A percentile compares a stretch with the other conserved stretches of the same genome.
Conservation (phyloP, 352 stramenopile species). For the Pythium sp. region DNA sequence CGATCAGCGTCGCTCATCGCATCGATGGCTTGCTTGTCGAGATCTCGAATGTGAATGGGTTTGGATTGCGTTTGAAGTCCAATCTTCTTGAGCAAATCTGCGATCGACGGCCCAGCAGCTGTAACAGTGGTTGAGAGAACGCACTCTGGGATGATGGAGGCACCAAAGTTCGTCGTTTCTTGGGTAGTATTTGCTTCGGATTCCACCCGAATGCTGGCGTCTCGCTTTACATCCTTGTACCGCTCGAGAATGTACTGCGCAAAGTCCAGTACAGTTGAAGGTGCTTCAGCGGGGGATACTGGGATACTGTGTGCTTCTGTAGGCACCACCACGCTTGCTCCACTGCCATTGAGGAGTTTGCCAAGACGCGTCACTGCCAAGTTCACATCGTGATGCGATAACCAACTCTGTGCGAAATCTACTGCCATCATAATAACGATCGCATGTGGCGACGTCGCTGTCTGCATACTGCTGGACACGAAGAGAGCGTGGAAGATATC, state of each 20-base stretch:
- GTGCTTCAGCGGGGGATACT: neutral
- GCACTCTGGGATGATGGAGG: neutral
- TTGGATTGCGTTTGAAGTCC: neutral
- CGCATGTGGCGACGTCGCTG: slow-evolving; percentile 13
- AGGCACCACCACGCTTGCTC: neutral
- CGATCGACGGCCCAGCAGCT: neutral
- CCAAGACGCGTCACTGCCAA: neutral
- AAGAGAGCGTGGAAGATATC: slow-evolving; percentile 56
- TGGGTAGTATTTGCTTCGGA: neutral
- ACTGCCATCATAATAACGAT: slow-evolving; percentile 23
- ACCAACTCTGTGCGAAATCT: slow-evolving; percentile 26
- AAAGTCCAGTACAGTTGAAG: neutral
- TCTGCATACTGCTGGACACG: slow-evolving; percentile 36
- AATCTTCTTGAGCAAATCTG: neutral
- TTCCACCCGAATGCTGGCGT: neutral
- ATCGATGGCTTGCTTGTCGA: neutral
- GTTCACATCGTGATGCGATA: neutral
- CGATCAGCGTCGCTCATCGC: slow-evolving; percentile 1
- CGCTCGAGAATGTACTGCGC: neutral
- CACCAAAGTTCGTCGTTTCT: neutral
- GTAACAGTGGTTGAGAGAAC: neutral
- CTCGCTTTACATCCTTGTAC: neutral
- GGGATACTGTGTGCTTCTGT: neutral
- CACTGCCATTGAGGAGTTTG: neutral
- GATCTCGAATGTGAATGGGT: neutral